phyloP scores from a whole-genome alignment of 495 filamentous ascomycete species.

The Penicillium mononematosum region DNA sequence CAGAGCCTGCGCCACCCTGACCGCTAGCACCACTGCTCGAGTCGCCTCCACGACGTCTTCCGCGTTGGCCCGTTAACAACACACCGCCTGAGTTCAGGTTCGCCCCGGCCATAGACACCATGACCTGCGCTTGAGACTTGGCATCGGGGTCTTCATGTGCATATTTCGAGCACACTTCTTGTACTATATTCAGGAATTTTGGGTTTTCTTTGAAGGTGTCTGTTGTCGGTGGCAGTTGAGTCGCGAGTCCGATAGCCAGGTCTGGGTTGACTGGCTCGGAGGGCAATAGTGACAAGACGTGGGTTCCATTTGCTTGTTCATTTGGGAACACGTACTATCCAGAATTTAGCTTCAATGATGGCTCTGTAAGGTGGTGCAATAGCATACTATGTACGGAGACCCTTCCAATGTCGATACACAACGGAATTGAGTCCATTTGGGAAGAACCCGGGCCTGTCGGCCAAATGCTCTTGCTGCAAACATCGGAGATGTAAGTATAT shows the following conservation, averaged over 20 bases:
- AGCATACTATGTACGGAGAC: constrained; percentile 56
- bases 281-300: constrained; percentile 74
- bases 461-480: constrained; percentile 23
- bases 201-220: constrained; percentile 74
- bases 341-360: constrained; percentile 19
- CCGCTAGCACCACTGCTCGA: constrained; percentile 75
- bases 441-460: constrained; percentile 21
- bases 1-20: constrained; percentile 81
- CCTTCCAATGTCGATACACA: constrained; percentile 53
- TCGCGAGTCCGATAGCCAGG: constrained; percentile 74
- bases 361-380: not conserved
- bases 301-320: constrained; percentile 33
- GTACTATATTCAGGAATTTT: constrained; percentile 70
- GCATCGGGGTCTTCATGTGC: constrained; percentile 71
- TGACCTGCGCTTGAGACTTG: constrained; percentile 71
- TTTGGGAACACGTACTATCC: constrained; percentile 70
- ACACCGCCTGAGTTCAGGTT: constrained; percentile 64
- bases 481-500: constrained; percentile 20
- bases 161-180: constrained; percentile 67
- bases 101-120: constrained; percentile 75
- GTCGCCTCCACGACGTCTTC: constrained; percentile 45
- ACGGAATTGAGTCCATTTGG: constrained; percentile 34
- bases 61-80: constrained; percentile 53
- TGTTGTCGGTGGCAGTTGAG: constrained; percentile 71
- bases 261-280: constrained; percentile 64